These are phyloP conservation scores for Exserohilum rostratum DNA, from an alignment of 2,329 filamentous ascomycete genomes.

Conservation along the genomic window DNA sequence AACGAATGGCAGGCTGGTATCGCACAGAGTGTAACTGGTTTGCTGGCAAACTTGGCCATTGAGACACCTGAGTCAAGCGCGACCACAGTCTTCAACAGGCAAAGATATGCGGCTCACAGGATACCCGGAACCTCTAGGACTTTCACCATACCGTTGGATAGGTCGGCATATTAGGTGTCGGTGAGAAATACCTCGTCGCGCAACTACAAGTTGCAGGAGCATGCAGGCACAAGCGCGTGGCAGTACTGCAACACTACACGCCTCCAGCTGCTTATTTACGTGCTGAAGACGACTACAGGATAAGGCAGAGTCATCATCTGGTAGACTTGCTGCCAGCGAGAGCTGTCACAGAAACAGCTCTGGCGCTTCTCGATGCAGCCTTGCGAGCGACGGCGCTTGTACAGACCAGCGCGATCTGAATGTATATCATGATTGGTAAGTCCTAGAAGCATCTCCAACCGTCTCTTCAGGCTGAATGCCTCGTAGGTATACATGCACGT, in stretches of 20 bases:
- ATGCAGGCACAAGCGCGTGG: background rate
- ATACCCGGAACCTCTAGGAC: too few relatives aligned
- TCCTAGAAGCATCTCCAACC: background rate
- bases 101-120: too few relatives aligned
- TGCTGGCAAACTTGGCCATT: too few relatives aligned
- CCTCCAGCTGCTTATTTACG: background rate
- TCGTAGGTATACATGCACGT: background rate
- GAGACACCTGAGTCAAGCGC: too few relatives aligned
- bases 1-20: too few relatives aligned
- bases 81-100: too few relatives aligned
- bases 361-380: too few relatives aligned
- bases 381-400: background rate
- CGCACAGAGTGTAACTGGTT: too few relatives aligned
- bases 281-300: background rate
- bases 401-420: background rate
- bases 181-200: background rate
- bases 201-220: background rate
- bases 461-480: too few relatives aligned
- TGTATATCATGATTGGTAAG: background rate
- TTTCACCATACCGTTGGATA: too few relatives aligned
- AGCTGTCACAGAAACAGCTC: too few relatives aligned
- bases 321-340: background rate
- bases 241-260: background rate
- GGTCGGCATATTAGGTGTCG: too few relatives aligned
- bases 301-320: background rate